Conservation (phyloP, 257 asterid species). For the Solanum habrochaites region DNA sequence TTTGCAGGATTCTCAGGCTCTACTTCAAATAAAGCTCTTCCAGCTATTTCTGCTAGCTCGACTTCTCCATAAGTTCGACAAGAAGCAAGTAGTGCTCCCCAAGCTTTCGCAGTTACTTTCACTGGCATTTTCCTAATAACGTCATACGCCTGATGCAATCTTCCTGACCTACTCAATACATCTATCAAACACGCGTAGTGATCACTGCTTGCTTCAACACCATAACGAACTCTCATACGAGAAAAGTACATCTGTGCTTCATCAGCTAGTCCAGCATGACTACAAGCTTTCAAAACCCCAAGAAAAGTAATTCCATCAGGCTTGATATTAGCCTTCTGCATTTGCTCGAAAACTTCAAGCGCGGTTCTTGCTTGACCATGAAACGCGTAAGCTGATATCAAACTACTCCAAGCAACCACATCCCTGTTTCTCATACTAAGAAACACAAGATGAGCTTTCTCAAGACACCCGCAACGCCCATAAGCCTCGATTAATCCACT, state of each 20-base stretch:
- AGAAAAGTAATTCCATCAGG: slow-evolving; percentile 37
- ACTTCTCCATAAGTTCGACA: slow-evolving; percentile 40
- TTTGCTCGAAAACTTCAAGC: slow-evolving; percentile 11
- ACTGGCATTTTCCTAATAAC: slow-evolving; percentile 27
- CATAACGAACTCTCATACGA: slow-evolving; percentile 11
- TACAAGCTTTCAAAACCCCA: slow-evolving; percentile 40
- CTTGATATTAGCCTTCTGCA: slow-evolving; percentile 24
- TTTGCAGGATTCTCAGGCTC: slow-evolving; percentile 44
- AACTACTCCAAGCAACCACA: slow-evolving; percentile 43
- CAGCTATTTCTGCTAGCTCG: slow-evolving; percentile 40
- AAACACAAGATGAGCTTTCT: slow-evolving; percentile 17
- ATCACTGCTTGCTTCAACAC: slow-evolving; percentile 26
- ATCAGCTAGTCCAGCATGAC: slow-evolving; percentile 38
- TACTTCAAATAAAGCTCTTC: slow-evolving; percentile 28
- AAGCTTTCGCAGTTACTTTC: slow-evolving; percentile 36
- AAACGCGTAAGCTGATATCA: slow-evolving; percentile 32
- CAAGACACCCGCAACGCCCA: slow-evolving; percentile 36
- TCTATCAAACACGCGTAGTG: slow-evolving; percentile 42
- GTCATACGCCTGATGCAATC: slow-evolving; percentile 29
- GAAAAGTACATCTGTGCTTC: slow-evolving; percentile 25
- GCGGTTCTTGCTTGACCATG: slow-evolving; percentile 31
- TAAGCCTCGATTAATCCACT: slow-evolving; percentile 41
- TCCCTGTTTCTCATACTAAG: slow-evolving; percentile 20
- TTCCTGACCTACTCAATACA: slow-evolving; percentile 36
- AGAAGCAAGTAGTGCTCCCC: slow-evolving; percentile 48